These are phyloP conservation scores for Hyphopichia fennica DNA, from an alignment of 1,139 yeast genomes.

Conservation along the genomic window DNA sequence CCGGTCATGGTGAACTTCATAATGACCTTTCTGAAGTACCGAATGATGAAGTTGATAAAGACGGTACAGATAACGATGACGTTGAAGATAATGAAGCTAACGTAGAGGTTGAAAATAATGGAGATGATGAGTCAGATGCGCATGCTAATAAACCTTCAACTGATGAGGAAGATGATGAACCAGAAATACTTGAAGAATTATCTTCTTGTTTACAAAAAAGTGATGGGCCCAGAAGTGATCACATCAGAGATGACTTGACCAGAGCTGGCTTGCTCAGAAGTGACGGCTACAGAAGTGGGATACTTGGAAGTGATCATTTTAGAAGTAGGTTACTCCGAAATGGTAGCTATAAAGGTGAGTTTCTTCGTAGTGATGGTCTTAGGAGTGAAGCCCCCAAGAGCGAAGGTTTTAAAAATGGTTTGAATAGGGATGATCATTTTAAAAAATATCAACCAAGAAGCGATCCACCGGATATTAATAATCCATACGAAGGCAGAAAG, in stretches of 20 bases:
- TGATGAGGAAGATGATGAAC: slow-evolving; percentile 8
- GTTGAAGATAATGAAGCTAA: background rate
- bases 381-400: background rate
- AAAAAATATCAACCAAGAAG: background rate
- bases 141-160: background rate
- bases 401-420: background rate
- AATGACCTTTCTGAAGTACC: background rate
- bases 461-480: background rate
- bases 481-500: slow-evolving; percentile 7
- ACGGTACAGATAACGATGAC: slow-evolving; percentile 4
- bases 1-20: slow-evolving; percentile 2
- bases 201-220: slow-evolving; percentile 14
- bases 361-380: background rate
- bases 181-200: slow-evolving; percentile 21
- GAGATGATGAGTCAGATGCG: no score
- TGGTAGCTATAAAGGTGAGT: background rate
- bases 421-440: background rate
- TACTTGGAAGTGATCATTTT: background rate
- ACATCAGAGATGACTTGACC: background rate
- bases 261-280: background rate
- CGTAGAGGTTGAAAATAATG: background rate
- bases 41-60: slow-evolving; percentile 8
- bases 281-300: background rate
- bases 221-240: slow-evolving; percentile 1
- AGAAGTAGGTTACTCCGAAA: background rate